Evolutionary conservation across 1,139 yeast genomes (phyloP), one percentile per base, ranked within the genome.

Genomic region (Scheffersomyces cryptocercus): DNA sequence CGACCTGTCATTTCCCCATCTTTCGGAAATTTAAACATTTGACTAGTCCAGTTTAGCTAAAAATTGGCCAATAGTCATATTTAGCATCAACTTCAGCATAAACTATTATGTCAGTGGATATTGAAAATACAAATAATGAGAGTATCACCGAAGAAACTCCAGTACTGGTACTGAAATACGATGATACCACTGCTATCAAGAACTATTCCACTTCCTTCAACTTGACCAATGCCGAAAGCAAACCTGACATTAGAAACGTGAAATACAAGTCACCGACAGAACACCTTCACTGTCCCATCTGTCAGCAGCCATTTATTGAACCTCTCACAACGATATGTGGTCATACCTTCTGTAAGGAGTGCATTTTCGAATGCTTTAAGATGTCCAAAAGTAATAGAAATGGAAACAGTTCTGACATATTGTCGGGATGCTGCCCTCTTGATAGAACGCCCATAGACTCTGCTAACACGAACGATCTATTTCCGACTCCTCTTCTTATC

Each of bases 401-500:
- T 34, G 13, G 36, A 28, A 49, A 47, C 11, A 39, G 52, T 28
- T 3, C 37, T 20, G 54, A 54, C 11, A 37, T 46, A 3, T 48
- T 62, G 12, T 64, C 62, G 5, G 74, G 77, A 30, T 66, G 69
- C 39, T 84, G 90, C 58, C 89, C 90, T 0, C 67, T 84, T 28
- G 90, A 84, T 62, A 64, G 90, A 39, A 79, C 79, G 1, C 75
- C 77, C 2, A 51, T 82, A 33, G 68, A 68, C 45, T 55, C 67
- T 1, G 51, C 56, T 6, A 59, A 68, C 48, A 50, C 58, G 32
- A 71, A 74, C 43, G 83, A 79, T 48, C 60, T 84, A 26, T 75
- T 70, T 44, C 85, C 87, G 4, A 78, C 89, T 0, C 88, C 90
- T 1, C 72, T 82, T 13, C 62, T 84, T 12, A 68, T 85, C 9